phyloP scores from a whole-genome alignment of 192 early-diverging fungal genomes.

The Coemansia erecta region DNA sequence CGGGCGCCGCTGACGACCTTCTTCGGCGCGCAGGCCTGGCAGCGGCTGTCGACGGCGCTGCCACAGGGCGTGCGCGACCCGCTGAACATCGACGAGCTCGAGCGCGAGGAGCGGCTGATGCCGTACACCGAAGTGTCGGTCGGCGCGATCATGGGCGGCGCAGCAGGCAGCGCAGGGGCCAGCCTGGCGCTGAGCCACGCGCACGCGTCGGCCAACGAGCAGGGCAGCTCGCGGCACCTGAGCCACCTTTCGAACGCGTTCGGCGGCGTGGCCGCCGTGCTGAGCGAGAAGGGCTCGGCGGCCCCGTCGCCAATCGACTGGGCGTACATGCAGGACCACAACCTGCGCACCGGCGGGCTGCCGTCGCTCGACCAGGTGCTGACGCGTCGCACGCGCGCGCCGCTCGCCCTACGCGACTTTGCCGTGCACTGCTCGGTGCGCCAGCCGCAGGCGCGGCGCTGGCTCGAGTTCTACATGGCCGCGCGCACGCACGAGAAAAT shows the following conservation, averaged over 20 bases:
- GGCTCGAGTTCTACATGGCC: constrained; percentile 57
- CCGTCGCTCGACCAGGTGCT: constrained; percentile 55
- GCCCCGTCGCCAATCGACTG: constrained; percentile 28
- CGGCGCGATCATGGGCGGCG: constrained; percentile 15
- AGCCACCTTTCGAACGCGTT: not conserved
- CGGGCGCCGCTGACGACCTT: constrained; percentile 40
- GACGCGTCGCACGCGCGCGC: constrained; percentile 44
- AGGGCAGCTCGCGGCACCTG: not conserved
- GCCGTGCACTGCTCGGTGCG: constrained; percentile 53
- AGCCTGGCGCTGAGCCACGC: not conserved
- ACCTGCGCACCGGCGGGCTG: constrained; percentile 50
- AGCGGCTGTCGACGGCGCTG: constrained; percentile 40
- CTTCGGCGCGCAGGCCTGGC: constrained; percentile 39
- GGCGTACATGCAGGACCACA: constrained; percentile 56
- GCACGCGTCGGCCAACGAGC: not conserved
- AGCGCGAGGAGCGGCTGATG: constrained; percentile 53
- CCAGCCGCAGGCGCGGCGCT: constrained; percentile 53
- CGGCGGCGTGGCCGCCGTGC: not conserved
- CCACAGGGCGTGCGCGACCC: constrained; percentile 49
- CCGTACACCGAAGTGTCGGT: constrained; percentile 42
- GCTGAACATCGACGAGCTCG: constrained; percentile 53
- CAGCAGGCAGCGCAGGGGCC: not conserved
- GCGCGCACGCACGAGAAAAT: constrained; percentile 53
- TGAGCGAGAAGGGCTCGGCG: not conserved
- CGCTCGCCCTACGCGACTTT: constrained; percentile 52